A percentile compares a stretch with the other conserved stretches of the same genome.
Evolutionary conservation across 2,329 filamentous ascomycete species (phyloP).

Genomic region (Curvularia hawaiiensis): DNA sequence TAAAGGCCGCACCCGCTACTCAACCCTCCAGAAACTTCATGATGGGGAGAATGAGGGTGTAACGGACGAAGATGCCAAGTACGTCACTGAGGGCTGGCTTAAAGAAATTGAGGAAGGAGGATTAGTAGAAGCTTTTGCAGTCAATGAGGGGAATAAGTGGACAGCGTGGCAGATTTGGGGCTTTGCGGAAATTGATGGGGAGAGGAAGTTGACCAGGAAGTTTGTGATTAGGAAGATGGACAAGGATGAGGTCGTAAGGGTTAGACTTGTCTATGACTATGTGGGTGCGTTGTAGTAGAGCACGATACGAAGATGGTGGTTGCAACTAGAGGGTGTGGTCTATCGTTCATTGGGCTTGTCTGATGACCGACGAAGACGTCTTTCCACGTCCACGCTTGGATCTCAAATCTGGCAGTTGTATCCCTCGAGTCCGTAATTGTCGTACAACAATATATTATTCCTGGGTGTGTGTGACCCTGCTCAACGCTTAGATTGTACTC

Average conservation of each 20-base stretch:
- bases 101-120: slow-evolving; percentile 38
- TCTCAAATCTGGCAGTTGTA: slow-evolving; percentile 1
- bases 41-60: slow-evolving; percentile 29
- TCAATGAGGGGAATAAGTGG: slow-evolving; percentile 45
- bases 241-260: slow-evolving; percentile 34
- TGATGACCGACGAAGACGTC: neutral
- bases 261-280: slow-evolving; percentile 46
- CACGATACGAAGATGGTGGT: neutral
- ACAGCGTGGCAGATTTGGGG: slow-evolving; percentile 44
- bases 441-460: slow-evolving; percentile 5
- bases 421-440: slow-evolving; percentile 9
- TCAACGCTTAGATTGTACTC: neutral
- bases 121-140: slow-evolving; percentile 42
- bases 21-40: slow-evolving; percentile 35
- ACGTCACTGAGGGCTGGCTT: slow-evolving; percentile 36
- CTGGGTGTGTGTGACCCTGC: slow-evolving; percentile 7
- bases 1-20: slow-evolving; percentile 62
- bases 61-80: slow-evolving; percentile 31
- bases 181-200: slow-evolving; percentile 37
- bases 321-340: neutral
- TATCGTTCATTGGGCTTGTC: neutral
- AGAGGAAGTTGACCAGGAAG: slow-evolving; percentile 40
- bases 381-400: neutral
- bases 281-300: slow-evolving; percentile 26
- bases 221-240: slow-evolving; percentile 43